Conservation (phyloP, 2,329 filamentous ascomycete species). For the Xylaria multiplex region DNA sequence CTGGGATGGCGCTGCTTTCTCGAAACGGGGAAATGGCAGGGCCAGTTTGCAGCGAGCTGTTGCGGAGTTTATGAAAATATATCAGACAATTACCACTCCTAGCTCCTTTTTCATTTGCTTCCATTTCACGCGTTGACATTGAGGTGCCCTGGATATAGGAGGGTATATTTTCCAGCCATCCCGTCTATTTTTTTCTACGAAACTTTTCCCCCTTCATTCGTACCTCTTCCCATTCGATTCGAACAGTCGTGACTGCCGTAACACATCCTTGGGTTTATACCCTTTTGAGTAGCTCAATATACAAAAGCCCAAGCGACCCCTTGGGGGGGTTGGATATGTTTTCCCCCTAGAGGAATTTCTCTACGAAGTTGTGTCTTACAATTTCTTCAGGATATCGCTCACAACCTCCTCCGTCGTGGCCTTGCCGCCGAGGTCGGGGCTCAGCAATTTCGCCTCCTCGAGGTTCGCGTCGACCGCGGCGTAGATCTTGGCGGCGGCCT, state of each 20-base stretch:
- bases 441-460: constrained; percentile 82
- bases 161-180: not conserved
- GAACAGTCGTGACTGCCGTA: not conserved
- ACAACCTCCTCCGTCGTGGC: constrained; percentile 88
- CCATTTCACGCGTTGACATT: not conserved
- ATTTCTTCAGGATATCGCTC: constrained; percentile 82
- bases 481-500: constrained; percentile 89
- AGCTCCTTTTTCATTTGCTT: not conserved
- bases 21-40: not conserved
- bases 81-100: constrained; percentile 37
- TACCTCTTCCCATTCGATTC: not conserved
- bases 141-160: not conserved
- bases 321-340: not conserved
- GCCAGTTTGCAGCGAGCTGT: not conserved
- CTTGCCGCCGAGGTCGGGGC: constrained; percentile 88
- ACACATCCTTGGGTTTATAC: not conserved
- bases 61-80: constrained; percentile 21
- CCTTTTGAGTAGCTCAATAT: not conserved
- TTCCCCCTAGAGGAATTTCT: not conserved
- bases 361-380: constrained; percentile 61
- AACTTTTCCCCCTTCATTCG: not conserved
- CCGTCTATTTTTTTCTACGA: not conserved
- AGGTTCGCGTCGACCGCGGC: constrained; percentile 90
- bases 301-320: not conserved
- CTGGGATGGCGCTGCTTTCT: constrained; percentile 7